Base-by-base conservation (phyloP, 345 rosid genomes). In the Acer yangbiense region DNA sequence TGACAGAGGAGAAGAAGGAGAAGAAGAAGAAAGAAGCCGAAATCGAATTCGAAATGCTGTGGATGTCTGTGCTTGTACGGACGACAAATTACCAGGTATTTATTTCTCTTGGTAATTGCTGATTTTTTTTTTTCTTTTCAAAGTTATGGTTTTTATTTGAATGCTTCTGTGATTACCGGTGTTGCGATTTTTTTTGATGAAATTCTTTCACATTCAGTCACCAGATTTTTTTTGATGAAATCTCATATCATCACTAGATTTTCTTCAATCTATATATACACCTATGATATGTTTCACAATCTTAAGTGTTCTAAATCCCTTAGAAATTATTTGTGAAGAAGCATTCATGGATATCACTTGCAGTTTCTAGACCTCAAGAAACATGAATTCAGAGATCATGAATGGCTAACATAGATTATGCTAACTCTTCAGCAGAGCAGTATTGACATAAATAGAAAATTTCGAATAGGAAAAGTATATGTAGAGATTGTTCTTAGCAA, bases 331-430 rank as follows among this genome's bases (percentile, higher is more conserved):
- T 25, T 25, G 27, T 25, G 27, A 25, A 25, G 27, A 25, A 25
- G 27, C 27, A 25, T 25, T 25, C 81, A 41, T 85, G 21, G 71
- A 82, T 65, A 74, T 85, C 50, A 66, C 82, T 21, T 2, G 58
- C 44, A 48, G 48, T 12, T 32, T 69, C 18, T 72, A 55, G 25
- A 60, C 48, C 21, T 54, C 52, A 71, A 5, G 25, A 66, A 58
- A 72, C 9, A 55, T 16, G 20, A 18, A 14, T 14, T 11, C n/a
- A 55, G 16, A 55, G 17, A 13, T 55, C 44, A 5, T 3, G 9
- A 62, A 2, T 62, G 27, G 65, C 6, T 62, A 62, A 9, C 32
- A 10, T 29, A 21, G 35, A 62, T 61, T 11, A 61, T 13, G 23
- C 11, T 61, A 61, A 61, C 11, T 9, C 65, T 27, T 2, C 29